Evolutionary conservation across 371 early-diverging fungal species (phyloP).

Genomic region (Circinella umbellata): DNA sequence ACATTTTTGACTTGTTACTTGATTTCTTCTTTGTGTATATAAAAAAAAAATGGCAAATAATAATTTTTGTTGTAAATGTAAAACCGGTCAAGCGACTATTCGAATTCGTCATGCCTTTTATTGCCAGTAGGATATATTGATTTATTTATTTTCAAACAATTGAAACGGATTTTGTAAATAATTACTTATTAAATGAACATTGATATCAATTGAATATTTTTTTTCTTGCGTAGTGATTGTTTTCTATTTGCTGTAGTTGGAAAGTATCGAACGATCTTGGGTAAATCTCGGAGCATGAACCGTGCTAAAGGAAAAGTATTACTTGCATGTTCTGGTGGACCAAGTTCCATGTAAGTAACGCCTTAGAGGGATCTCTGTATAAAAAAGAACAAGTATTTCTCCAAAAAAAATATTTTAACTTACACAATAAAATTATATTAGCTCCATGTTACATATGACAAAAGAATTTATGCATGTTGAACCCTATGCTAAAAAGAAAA

Average conservation of each 20-base stretch:
- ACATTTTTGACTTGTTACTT: neutral
- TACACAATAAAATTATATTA: constrained; percentile 15
- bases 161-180: neutral
- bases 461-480: constrained; percentile 60
- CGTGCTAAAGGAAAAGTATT: constrained; percentile 60
- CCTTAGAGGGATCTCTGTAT: neutral
- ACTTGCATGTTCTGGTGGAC: constrained; percentile 89
- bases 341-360: constrained; percentile 70
- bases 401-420: neutral
- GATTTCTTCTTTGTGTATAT: too few species aligned
- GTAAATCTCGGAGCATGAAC: constrained; percentile 41
- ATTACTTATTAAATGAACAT: neutral
- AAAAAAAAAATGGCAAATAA: neutral
- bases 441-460: constrained; percentile 64
- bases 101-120: constrained; percentile 74
- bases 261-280: constrained; percentile 70
- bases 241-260: constrained; percentile 66
- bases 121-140: constrained; percentile 64
- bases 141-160: neutral
- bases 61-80: constrained; percentile 77
- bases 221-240: constrained; percentile 48
- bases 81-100: constrained; percentile 63
- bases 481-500: constrained; percentile 55
- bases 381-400: neutral
- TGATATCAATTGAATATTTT: neutral